These are phyloP conservation scores for Leishmania martiniquensis DNA, from an alignment of 208 protist genomes.

Conservation along the genomic window DNA sequence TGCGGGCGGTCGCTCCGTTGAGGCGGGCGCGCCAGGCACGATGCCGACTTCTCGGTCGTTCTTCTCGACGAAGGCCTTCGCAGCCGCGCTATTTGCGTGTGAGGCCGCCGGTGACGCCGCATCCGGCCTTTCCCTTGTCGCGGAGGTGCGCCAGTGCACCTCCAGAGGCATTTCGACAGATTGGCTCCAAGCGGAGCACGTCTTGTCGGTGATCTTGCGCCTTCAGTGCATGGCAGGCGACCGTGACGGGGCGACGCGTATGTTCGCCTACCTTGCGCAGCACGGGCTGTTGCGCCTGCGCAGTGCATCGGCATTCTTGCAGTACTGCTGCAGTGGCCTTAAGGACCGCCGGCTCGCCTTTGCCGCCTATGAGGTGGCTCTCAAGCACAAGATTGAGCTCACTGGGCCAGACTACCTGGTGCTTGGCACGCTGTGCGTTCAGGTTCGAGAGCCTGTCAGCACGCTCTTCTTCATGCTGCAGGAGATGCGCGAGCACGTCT, in stretches of 20 bases:
- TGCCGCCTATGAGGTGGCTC: constrained; percentile 47
- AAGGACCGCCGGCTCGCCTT: constrained; percentile 36
- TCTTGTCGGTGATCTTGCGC: constrained; percentile 62
- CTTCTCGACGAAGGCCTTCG: constrained; percentile 40
- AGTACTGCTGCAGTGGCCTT: constrained; percentile 39
- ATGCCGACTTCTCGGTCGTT: neutral
- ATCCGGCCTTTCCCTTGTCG: constrained; percentile 49
- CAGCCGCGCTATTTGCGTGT: constrained; percentile 58
- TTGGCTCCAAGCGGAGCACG: constrained; percentile 58
- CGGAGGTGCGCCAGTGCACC: constrained; percentile 33
- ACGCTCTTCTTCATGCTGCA: constrained; percentile 57
- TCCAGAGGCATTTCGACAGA: constrained; percentile 7
- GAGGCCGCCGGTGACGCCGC: constrained; percentile 32
- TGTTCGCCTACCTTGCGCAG: constrained; percentile 64
- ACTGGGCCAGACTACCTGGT: constrained; percentile 46
- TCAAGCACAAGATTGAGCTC: constrained; percentile 53
- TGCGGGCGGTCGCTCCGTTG: neutral
- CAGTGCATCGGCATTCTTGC: constrained; percentile 58
- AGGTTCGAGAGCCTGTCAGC: constrained; percentile 37
- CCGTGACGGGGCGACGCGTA: constrained; percentile 40
- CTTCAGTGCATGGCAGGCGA: constrained; percentile 64
- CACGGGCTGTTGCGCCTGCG: constrained; percentile 50
- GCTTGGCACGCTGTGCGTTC: constrained; percentile 54
- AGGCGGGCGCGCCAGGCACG: neutral
- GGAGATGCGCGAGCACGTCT: constrained; percentile 57